A percentile compares a stretch with the other conserved stretches of the same genome.
Conservation (phyloP, 1,139 yeast genomes). For the Saccharomyces hybrid region DNA sequence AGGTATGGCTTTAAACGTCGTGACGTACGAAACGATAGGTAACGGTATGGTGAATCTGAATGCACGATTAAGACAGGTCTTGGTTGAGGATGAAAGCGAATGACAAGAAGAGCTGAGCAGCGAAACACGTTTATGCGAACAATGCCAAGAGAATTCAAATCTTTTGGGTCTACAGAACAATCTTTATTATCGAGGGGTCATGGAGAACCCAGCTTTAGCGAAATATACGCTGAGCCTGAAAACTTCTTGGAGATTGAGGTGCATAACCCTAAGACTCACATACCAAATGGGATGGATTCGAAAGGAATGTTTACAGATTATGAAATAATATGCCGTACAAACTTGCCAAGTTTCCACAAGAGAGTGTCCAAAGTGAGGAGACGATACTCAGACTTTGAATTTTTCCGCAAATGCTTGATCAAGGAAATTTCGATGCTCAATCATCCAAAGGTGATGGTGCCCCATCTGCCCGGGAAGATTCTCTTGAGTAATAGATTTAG, state of each 20-base stretch:
- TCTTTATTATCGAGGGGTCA: constrained; percentile 19
- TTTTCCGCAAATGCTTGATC: constrained; percentile 56
- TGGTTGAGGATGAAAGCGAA: background rate
- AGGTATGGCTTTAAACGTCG: background rate
- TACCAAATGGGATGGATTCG: constrained; percentile 59
- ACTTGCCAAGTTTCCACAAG: constrained; percentile 77
- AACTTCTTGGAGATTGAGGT: constrained; percentile 89
- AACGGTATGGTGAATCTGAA: background rate
- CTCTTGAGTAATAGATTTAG: constrained; percentile 61
- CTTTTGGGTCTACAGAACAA: constrained; percentile 28
- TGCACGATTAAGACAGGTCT: background rate
- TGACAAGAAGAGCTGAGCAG: background rate
- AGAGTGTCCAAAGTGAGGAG: constrained; percentile 66
- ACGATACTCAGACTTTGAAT: constrained; percentile 84
- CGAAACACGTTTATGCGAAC: background rate
- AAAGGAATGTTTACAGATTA: constrained; percentile 78
- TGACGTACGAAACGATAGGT: background rate
- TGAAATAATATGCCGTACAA: constrained; percentile 78
- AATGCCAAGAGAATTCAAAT: constrained; percentile 22
- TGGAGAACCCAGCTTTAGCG: constrained; percentile 65
- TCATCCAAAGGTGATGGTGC: constrained; percentile 54
- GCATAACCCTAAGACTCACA: constrained; percentile 29
- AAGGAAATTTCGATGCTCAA: constrained; percentile 41
- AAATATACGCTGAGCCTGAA: constrained; percentile 90
- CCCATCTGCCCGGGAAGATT: constrained; percentile 82